Evolutionary conservation across 208 protist genomes (phyloP), one percentile per base, ranked within the genome.

Genomic region (Trypanosomatidae sp.): DNA sequence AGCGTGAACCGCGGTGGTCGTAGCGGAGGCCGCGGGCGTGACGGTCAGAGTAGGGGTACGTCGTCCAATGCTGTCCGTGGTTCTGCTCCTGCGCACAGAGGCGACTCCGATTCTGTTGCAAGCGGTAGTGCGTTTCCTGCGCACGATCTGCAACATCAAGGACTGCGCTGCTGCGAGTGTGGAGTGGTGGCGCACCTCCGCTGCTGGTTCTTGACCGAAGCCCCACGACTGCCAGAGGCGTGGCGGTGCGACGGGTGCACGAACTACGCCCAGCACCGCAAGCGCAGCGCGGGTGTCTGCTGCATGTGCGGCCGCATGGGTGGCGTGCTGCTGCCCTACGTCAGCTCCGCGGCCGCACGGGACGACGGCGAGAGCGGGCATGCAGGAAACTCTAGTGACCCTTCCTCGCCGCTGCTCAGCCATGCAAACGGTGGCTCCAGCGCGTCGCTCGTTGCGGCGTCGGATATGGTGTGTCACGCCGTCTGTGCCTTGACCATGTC

Each of bases 211-310:
- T 52, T 95, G n/a, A 68, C 83, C 2, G 71, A 73, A 50, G 36
- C 84, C 19, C 86, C 81, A 41, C 76, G 66, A 19, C 56, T 77
- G 39, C 71, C 62, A 1, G 69, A 83, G 28, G 33, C 59, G 46
- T 95, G 91, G 91, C 65, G 62, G 22, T 95, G 91, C 52, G 84
- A 91, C 50, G 73, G 69, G n/a, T 95, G 91, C 76, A 71, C 60
- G 17, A 71, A 77, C 66, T 67, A 70, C 58, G 53, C 64, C 10
- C 67, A 79, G 33, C 73, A 83, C 62, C 74, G 71, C 46, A 80
- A 77, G 33, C 66, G 76, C 62, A 70, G 71, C 41, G 72, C 83
- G 5, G 22, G 86, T 28, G 71, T 81, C 33, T 90, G 82, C 66
- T 60, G 79, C 58, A 70, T 88, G 58, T 95, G 91, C 77, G 76